These are phyloP conservation scores for Daphne laureola DNA, from an alignment of 441 rosid species.

Conservation along the genomic window DNA sequence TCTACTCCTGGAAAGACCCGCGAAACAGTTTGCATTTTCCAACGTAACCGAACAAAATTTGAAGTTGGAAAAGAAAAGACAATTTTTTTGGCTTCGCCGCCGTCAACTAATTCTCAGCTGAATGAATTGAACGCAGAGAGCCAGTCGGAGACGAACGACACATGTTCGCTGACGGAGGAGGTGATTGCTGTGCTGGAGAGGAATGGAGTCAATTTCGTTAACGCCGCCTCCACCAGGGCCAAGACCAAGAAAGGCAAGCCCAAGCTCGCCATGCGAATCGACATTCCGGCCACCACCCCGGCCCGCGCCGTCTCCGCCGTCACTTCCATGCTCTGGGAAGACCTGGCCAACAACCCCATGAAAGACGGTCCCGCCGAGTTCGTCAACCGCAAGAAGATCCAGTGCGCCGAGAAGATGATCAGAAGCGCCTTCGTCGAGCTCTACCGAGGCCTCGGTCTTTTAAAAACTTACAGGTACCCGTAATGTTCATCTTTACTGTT, in stretches of 20 bases:
- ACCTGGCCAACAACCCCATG: slow-evolving; percentile 63
- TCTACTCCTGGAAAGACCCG: too few relatives aligned
- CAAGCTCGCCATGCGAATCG: slow-evolving; percentile 66
- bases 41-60: too few relatives aligned
- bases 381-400: slow-evolving; percentile 61
- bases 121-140: slow-evolving; percentile 25
- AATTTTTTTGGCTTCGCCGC: too few relatives aligned
- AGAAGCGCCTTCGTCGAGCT: slow-evolving; percentile 89
- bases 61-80: too few relatives aligned
- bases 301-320: slow-evolving; percentile 49
- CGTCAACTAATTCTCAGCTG: background rate
- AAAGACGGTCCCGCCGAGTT: slow-evolving; percentile 46
- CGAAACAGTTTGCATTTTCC: too few relatives aligned
- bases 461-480: slow-evolving; percentile 68
- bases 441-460: slow-evolving; percentile 70
- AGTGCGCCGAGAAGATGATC: slow-evolving; percentile 83
- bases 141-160: slow-evolving; percentile 26
- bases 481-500: too few relatives aligned
- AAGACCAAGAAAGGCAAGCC: slow-evolving; percentile 73
- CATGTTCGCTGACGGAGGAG: slow-evolving; percentile 44
- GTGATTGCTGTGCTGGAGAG: slow-evolving; percentile 65
- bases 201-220: slow-evolving; percentile 65
- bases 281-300: slow-evolving; percentile 57
- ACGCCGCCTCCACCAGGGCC: slow-evolving; percentile 37
- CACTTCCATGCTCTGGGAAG: slow-evolving; percentile 71